Evolutionary conservation across 2,329 filamentous ascomycete species (phyloP), one percentile per base, ranked within the genome.

Genomic region (Alternaria brassicicola): DNA sequence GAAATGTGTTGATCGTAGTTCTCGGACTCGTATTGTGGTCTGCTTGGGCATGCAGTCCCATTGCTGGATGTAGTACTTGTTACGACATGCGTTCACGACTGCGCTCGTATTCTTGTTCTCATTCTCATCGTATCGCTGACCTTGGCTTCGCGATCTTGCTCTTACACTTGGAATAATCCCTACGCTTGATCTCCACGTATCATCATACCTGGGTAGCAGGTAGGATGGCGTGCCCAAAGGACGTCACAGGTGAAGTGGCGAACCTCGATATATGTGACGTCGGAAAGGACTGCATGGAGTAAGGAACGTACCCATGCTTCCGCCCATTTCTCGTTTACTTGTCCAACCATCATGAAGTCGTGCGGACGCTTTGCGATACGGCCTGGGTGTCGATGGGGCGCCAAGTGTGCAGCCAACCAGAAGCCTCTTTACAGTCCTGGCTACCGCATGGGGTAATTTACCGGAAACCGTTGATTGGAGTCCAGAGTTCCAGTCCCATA

Each of bases 51-150:
- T 21, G 4, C 23, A 7, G 19, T 39, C 9, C 5, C 10, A 19
- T 17, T 8, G 12, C 36, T 9, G 19, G 1, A 39, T 23, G 36
- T 23, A 23, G 19, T 23, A 23, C 12, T 19, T 39, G 19, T 23
- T 39, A 12, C 10, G 19, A 39, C 12, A 9, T 39, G 36, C 36
- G 19, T 39, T 21, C 25, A 45, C 19, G 17, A 54, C 52, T 48
- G 43, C 10, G 23, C 35, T 48, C 43, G 52, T 23, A 41, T 45
- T 55, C 52, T 36, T 13, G 26, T 55, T 43, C 52, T 55, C 13
- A n/a, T 43, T 36, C 38, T 46, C 21, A 19, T 36, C 36, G 12
- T 15, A n/a, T 39, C 25, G 15, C 19, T 35, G 30, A 7, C 13
- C 3, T 33, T n/a, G 10, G 13, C 2, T 23, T 2, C 19, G 36